phyloP scores from a whole-genome alignment of 2,329 filamentous ascomycete species.

The Arthrobotrys conoides region DNA sequence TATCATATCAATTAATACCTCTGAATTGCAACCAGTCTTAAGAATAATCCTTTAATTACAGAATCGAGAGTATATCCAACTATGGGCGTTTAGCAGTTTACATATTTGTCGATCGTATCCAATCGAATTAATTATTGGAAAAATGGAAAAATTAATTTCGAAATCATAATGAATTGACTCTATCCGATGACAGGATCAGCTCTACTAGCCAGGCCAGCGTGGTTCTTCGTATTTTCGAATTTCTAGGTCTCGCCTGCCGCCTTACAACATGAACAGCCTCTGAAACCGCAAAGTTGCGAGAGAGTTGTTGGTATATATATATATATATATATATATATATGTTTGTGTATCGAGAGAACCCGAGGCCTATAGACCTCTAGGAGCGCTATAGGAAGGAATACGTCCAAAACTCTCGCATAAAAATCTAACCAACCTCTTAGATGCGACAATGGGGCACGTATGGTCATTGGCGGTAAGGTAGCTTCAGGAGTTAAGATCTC shows the following conservation, averaged over 20 bases:
- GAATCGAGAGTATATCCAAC: too few species aligned
- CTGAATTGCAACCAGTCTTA: too few species aligned
- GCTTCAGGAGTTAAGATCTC: neutral
- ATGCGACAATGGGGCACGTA: neutral
- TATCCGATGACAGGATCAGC: neutral
- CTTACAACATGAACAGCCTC: neutral
- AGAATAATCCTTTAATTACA: too few species aligned
- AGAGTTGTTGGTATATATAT: neutral
- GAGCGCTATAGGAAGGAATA: neutral
- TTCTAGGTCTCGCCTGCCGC: neutral
- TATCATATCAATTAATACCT: too few species aligned
- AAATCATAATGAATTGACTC: neutral
- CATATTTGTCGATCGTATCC: too few species aligned
- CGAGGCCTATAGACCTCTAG: too few species aligned
- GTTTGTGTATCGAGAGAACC: neutral
- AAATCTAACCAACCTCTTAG: too few species aligned
- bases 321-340: neutral
- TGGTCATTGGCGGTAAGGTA: neutral
- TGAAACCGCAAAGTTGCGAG: neutral
- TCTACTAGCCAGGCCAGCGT: neutral
- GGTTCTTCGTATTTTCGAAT: too few species aligned
- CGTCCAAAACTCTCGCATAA: neutral
- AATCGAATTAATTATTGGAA: too few species aligned
- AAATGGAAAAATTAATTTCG: too few species aligned
- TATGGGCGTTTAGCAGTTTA: too few species aligned